phyloP scores from a whole-genome alignment of 257 asterid species.

The Petrea volubilis region DNA sequence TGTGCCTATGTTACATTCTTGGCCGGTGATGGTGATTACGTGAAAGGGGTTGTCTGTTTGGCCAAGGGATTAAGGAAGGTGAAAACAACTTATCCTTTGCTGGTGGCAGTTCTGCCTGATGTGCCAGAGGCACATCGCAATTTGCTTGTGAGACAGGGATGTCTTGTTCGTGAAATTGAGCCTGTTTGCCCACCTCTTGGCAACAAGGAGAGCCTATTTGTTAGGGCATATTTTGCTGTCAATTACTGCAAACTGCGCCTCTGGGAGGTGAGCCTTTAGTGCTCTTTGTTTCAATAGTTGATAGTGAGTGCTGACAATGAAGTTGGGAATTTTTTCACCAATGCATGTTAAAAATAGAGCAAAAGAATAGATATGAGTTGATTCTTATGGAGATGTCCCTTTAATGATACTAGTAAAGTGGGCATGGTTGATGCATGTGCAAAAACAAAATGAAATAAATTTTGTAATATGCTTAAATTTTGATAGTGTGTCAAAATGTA shows the following conservation, averaged over 20 bases:
- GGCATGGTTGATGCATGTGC: too few species aligned
- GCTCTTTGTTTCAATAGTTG: not conserved
- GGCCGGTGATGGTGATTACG: constrained; percentile 44
- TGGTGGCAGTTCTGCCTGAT: constrained; percentile 40
- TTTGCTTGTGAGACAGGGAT: constrained; percentile 35
- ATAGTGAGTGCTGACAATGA: not conserved
- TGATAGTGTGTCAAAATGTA: too few species aligned
- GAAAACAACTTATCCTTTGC: constrained; percentile 33
- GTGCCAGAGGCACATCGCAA: constrained; percentile 42
- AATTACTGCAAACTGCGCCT: constrained; percentile 40
- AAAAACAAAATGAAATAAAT: too few species aligned
- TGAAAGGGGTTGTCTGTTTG: constrained; percentile 44
- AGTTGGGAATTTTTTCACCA: not conserved
- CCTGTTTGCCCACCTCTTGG: constrained; percentile 28
- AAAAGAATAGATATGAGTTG: not conserved
- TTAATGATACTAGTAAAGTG: too few species aligned
- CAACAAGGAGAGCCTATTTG: too few species aligned
- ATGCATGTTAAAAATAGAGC: not conserved
- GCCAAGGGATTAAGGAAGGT: constrained; percentile 46
- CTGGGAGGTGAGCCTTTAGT: constrained; percentile 30
- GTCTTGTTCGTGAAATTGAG: constrained; percentile 34
- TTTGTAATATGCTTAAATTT: too few species aligned
- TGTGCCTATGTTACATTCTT: constrained; percentile 44
- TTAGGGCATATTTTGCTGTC: constrained; percentile 34
- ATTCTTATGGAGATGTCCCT: not conserved